phyloP scores from a whole-genome alignment of 2,329 filamentous ascomycete genomes.

The Calonectria leucothoes region DNA sequence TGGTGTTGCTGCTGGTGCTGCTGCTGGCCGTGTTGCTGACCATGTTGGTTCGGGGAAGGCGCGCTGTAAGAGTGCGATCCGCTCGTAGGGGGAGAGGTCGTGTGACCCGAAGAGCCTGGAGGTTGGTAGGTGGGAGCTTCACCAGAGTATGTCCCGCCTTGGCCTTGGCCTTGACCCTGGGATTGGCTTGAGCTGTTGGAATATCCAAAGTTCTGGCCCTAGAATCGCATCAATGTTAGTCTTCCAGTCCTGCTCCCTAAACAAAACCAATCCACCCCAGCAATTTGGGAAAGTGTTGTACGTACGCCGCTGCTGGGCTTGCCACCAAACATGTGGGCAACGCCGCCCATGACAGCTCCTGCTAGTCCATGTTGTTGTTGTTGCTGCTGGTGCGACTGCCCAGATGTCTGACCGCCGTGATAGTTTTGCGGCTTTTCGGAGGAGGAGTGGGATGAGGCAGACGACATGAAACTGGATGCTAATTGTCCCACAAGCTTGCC shows the following conservation, averaged over 20 bases:
- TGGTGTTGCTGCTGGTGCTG: constrained; percentile 16
- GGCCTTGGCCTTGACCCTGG: constrained; percentile 49
- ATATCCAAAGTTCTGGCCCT: constrained; percentile 73
- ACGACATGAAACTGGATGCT: constrained; percentile 66
- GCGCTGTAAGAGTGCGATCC: constrained; percentile 43
- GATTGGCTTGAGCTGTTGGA: constrained; percentile 64
- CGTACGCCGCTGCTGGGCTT: constrained; percentile 52
- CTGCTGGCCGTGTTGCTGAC: constrained; percentile 7
- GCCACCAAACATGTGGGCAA: constrained; percentile 65
- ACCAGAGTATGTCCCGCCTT: constrained; percentile 67
- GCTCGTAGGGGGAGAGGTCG: constrained; percentile 40
- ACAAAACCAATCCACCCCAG: background rate
- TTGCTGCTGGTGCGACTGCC: constrained; percentile 45
- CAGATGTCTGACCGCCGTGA: constrained; percentile 58
- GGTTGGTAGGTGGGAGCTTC: constrained; percentile 65
- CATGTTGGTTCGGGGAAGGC: constrained; percentile 41
- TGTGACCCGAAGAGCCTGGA: constrained; percentile 42
- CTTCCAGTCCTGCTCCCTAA: background rate
- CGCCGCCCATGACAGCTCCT: constrained; percentile 66
- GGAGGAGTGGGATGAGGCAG: constrained; percentile 44
- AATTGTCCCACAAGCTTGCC: constrained; percentile 69
- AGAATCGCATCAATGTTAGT: constrained; percentile 27
- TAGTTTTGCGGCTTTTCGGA: constrained; percentile 62
- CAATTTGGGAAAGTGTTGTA: constrained; percentile 14
- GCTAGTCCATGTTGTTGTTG: constrained; percentile 61